Evolutionary conservation across 371 early-diverging fungal genomes (phyloP).

Genomic region (Mortierella sp.): DNA sequence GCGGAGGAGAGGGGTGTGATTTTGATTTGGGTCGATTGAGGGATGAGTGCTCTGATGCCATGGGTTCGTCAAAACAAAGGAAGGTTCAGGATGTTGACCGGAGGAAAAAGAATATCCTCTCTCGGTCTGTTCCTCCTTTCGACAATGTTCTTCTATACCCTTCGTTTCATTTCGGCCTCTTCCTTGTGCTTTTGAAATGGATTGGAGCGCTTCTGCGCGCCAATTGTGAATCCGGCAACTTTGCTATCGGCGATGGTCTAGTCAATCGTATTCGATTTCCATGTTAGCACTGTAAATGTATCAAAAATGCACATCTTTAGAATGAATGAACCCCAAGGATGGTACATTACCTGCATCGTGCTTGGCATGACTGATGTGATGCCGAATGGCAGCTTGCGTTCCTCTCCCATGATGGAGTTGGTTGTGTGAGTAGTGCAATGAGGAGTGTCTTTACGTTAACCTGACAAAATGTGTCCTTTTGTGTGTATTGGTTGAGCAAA

Average conservation of each 20-base stretch:
- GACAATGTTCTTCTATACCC: conserved; percentile 59
- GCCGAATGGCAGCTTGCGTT: conserved; percentile 52
- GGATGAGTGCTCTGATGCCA: conserved; percentile 14
- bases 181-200: conserved; percentile 82
- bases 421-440: no score
- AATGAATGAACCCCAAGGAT: no score
- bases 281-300: no score
- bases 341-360: conserved; percentile 50
- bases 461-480: no score
- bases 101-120: not conserved
- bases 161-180: conserved; percentile 76
- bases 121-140: conserved; percentile 3
- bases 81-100: not conserved
- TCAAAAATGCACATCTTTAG: no score
- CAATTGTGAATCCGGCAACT: conserved; percentile 76
- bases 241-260: conserved; percentile 71
- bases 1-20: no score
- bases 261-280: no score
- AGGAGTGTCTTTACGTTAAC: no score
- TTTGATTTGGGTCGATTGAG: no score
- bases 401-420: conserved; percentile 49
- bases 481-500: no score
- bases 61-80: not conserved
- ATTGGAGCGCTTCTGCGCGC: conserved; percentile 72
- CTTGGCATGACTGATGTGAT: conserved; percentile 54